phyloP scores from a whole-genome alignment of 2,329 filamentous ascomycete species.

The Rutstroemia sp. region DNA sequence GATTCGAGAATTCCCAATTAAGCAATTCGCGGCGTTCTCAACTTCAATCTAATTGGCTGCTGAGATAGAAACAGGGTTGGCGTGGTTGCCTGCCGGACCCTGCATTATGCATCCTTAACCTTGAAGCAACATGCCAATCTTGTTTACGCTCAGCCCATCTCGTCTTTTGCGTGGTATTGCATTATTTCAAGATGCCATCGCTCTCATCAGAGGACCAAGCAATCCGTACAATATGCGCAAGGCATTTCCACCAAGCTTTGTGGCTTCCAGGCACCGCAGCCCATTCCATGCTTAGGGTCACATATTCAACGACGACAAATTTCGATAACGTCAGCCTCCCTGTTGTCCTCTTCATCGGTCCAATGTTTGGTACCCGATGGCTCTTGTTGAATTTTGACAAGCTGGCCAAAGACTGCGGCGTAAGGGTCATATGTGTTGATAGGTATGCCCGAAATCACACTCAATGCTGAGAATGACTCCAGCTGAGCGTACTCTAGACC shows the following conservation, averaged over 20 bases:
- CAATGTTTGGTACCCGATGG: conserved; percentile 34
- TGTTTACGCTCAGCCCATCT: no score
- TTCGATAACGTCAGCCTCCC: conserved; percentile 20
- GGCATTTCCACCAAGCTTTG: conserved; percentile 20
- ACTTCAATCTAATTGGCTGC: no score
- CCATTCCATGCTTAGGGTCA: conserved; percentile 20
- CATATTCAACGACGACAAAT: conserved; percentile 22
- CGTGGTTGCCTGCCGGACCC: no score
- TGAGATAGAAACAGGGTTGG: no score
- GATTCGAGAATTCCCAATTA: no score
- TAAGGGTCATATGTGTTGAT: conserved; percentile 34
- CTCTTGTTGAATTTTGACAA: conserved; percentile 25
- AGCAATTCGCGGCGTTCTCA: no score
- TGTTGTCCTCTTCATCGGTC: conserved; percentile 31
- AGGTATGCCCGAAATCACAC: conserved; percentile 23
- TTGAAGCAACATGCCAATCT: no score
- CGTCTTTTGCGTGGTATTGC: no score
- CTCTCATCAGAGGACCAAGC: no score
- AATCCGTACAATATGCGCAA: no score
- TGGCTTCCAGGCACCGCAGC: conserved; percentile 19
- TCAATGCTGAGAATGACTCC: not conserved
- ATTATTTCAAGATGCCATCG: no score
- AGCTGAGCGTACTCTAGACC: conserved; percentile 26
- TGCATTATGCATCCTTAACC: no score
- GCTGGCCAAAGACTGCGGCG: conserved; percentile 26